Evolutionary conservation across 176 grass and related monocot species (phyloP).

Genomic region (Cocos nucifera): DNA sequence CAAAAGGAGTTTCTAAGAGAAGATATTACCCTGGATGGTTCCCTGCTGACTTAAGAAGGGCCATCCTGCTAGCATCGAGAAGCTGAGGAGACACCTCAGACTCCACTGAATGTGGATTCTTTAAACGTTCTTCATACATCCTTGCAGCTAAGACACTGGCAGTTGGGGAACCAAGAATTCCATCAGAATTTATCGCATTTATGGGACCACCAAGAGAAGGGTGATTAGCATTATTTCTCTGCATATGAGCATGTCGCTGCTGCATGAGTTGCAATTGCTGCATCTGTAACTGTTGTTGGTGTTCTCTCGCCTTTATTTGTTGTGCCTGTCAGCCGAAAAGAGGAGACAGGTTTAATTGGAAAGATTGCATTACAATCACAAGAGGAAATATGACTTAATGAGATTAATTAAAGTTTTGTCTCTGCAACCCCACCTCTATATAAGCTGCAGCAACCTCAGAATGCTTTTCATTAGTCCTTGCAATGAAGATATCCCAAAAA

Average conservation of each 20-base stretch:
- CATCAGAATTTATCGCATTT: conserved; percentile 62
- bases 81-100: conserved; percentile 59
- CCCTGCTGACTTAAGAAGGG: conserved; percentile 81
- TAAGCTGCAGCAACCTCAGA: conserved; percentile 92
- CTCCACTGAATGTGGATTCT: conserved; percentile 71
- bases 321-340: conserved; percentile 37
- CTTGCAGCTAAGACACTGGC: conserved; percentile 92
- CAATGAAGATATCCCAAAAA: conserved; percentile 99
- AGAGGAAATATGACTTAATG: too few species aligned
- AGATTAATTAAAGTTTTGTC: too few species aligned
- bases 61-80: conserved; percentile 79
- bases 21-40: conserved; percentile 67
- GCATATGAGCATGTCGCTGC: conserved; percentile 81
- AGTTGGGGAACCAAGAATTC: conserved; percentile 69
- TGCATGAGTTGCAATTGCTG: conserved; percentile 91
- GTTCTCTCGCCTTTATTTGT: conserved; percentile 84
- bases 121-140: conserved; percentile 95
- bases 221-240: conserved; percentile 54
- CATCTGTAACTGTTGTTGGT: conserved; percentile 92
- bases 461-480: conserved; percentile 94
- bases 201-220: conserved; percentile 64
- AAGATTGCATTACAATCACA: too few species aligned
- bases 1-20: conserved; percentile 7
- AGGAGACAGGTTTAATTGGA: too few species aligned
- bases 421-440: conserved; percentile 48